Evolutionary conservation across 331 rosid species (phyloP), one percentile per base, ranked within the genome.

Genomic region (Erythrophleum ivorense): DNA sequence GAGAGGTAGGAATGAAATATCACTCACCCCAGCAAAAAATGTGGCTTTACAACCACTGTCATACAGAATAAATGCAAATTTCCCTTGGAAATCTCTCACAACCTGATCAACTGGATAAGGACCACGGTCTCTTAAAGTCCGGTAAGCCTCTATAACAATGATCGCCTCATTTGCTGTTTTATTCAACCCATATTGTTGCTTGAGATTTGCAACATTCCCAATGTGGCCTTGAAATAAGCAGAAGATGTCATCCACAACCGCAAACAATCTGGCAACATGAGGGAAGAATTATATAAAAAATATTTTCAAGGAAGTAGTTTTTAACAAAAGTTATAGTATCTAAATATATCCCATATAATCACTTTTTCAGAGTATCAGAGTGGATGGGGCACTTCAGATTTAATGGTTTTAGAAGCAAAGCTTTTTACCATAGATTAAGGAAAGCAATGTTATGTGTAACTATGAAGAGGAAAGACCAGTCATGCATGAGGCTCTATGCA

Each of bases 201-300:
- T 96, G 15, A 96, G 98, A 78, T 78, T 77, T 24, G 97, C 97
- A 40, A 96, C 87, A 72, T 96, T 96, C 72, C 89, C 92, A 81
- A 94, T 85, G 85, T 96, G 97, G 81, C 99, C 99, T 88, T 91
- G 91, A 85, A 96, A 96, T 88, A 96, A 75, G 92, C 99, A 96
- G 95, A 96, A 96, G 79, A 96, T 91, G 84, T 94, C 98, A 71
- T 96, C 98, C 97, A 96, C 99, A 55, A 94, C 99, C 19, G 94
- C 97, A 80, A 96, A 96, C 80, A 94, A 84, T 89, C 99, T 94
- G 78, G 40, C 69, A 82, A 81, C 24, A 73, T 21, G 21, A 66
- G 24, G 77, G 21, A 55, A 71, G 24, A 38, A 48, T 53, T 34
- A 70, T 58, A 67, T 53, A 57, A 65, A 66, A 48, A 46, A 60